These are phyloP conservation scores for Inonotus obliquus DNA, from an alignment of 1,284 basidiomycete species.

Conservation along the genomic window DNA sequence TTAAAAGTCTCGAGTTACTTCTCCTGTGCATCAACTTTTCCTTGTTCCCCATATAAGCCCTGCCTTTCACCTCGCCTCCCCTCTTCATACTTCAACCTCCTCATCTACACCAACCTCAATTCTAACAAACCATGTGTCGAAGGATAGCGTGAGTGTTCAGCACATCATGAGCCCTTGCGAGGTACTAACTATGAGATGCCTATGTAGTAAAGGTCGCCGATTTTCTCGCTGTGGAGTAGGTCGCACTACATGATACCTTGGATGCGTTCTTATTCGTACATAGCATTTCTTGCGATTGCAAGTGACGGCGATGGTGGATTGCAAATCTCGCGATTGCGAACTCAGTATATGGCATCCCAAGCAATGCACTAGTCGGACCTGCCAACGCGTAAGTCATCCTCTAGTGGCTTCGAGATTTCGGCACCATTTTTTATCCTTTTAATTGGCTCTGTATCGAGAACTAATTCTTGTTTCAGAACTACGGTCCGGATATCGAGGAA, in stretches of 20 bases:
- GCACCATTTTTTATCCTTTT: not conserved
- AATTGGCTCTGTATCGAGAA: not conserved
- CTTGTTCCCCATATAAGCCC: not conserved
- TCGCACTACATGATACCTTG: too few species aligned
- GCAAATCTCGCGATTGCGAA: constrained; percentile 55
- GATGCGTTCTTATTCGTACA: constrained; percentile 5
- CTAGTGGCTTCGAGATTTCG: not conserved
- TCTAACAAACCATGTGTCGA: constrained; percentile 41
- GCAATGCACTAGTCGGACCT: constrained; percentile 45
- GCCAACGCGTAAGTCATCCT: constrained; percentile 44
- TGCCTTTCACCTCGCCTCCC: not conserved
- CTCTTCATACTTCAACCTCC: not conserved
- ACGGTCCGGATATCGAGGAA: constrained; percentile 48
- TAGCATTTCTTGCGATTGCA: constrained; percentile 72
- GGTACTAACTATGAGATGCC: constrained; percentile 19
- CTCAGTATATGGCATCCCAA: constrained; percentile 56
- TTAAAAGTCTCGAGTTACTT: constrained; percentile 3
- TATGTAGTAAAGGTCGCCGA: constrained; percentile 59
- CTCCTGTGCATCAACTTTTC: not conserved
- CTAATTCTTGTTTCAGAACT: constrained; percentile 34
- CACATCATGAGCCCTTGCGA: not conserved
- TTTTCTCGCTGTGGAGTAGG: constrained; percentile 62
- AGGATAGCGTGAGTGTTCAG: constrained; percentile 45
- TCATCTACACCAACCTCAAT: not conserved
- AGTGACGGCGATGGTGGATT: constrained; percentile 65